A percentile compares a stretch with the other conserved stretches of the same genome.
Conservation (phyloP, 2,329 filamentous ascomycete genomes). For the Capronia epimyces region DNA sequence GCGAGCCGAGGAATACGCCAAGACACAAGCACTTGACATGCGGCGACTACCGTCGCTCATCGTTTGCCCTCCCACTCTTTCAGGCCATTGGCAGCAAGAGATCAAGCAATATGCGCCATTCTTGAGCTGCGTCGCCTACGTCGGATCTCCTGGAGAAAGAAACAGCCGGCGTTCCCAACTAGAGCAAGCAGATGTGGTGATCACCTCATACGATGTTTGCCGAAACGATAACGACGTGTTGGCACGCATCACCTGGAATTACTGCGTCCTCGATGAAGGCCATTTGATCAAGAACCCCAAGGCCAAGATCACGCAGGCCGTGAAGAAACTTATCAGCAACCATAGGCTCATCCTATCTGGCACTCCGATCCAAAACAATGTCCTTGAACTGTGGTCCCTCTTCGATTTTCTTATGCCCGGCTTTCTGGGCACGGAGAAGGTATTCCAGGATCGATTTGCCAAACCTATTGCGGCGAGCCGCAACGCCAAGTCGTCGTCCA, state of each 20-base stretch:
- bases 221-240: constrained; percentile 89
- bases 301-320: constrained; percentile 88
- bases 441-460: constrained; percentile 92
- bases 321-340: constrained; percentile 84
- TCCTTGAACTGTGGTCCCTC: constrained; percentile 91
- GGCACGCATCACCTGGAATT: constrained; percentile 85
- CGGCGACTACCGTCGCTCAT: constrained; percentile 84
- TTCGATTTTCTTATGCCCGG: constrained; percentile 99
- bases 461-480: constrained; percentile 93
- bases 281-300: constrained; percentile 99
- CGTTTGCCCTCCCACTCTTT: constrained; percentile 90
- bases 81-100: constrained; percentile 98
- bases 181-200: constrained; percentile 78
- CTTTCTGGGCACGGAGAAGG: constrained; percentile 90
- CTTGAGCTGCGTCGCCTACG: constrained; percentile 81
- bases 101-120: constrained; percentile 95
- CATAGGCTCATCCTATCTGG: constrained; percentile 94
- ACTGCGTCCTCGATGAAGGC: constrained; percentile 92
- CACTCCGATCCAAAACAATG: constrained; percentile 96
- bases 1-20: constrained; percentile 81
- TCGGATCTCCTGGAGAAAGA: constrained; percentile 79
- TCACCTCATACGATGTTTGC: constrained; percentile 97
- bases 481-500: constrained; percentile 94
- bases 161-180: constrained; percentile 64
- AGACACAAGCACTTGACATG: constrained; percentile 71